Base-by-base conservation (phyloP, 2,329 filamentous ascomycete genomes). In the Dactylellina parvicollis region DNA sequence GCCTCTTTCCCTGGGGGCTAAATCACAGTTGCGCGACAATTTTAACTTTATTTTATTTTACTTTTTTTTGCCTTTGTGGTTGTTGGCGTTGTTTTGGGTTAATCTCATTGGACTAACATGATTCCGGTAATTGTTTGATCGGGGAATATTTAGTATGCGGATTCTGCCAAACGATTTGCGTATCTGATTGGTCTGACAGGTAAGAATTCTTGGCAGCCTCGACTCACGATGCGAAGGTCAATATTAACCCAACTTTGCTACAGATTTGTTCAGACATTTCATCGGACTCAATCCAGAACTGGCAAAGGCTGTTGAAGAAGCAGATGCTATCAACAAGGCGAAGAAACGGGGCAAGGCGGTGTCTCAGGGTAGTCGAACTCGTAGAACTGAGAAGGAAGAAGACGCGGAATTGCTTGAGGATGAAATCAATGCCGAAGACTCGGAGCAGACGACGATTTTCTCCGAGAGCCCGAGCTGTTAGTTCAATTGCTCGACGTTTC, bases 251-350 rank as follows among this genome's bases (percentile, higher is more conserved):
- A 36, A 1, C 22, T 22, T 49, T 8, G 36, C 24, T 20, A 40
- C 28, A 14, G 95, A 99, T 79, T 85, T 99, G 18, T 99, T 99
- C 84, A 92, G 96, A 76, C 95, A 99, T 82, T 99, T 99, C 81
- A 99, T 99, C 82, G 93, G 98, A 80, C 92, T 92, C 7, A 99
- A 97, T 79, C 94, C 93, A 3, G 93, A 99, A 79, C 94, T 95
- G 14, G 92, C 91, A 78, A 95, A 98, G 79, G 75, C 77, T 14
- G 70, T 75, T n/a, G 74, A 70, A 38, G 69, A 77, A 47, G 76
- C 77, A 2, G 77, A 78, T 70, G 75, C 75, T 50, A 77, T 77
- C 64, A 91, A 94, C 78, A 91, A 96, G 69, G 92, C 97, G 77
- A 95, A 98, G 86, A 86, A 87, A 55, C 92, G 97, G 81, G 97